Evolutionary conservation across 2,329 filamentous ascomycete species (phyloP), one percentile per base, ranked within the genome.

Genomic region (Diaporthe citriasiana): DNA sequence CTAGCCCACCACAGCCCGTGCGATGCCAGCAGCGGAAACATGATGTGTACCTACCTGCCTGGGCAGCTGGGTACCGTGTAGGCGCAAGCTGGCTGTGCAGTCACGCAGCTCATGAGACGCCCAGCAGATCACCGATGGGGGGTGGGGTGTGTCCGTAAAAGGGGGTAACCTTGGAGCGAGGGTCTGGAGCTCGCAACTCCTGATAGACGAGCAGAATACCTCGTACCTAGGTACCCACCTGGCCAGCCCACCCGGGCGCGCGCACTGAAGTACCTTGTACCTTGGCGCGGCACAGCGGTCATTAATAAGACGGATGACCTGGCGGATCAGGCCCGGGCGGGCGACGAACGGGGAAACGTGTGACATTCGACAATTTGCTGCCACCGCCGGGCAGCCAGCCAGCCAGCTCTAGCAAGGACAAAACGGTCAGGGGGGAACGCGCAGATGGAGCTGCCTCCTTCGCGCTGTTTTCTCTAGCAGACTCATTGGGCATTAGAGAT

Each of bases 111-210:
- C 63, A 68, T 68, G 63, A 68, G 63, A 68, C 63, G 63, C 63
- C 63, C 47, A 68, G 63, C 63, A 68, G 63, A 53, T 68, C 63
- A 68, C 15, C 47, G 27, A 60, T 27, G 70, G 59, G 40, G 59
- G 70, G 70, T 71, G 70, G 70, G 70, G 70, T 53, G 70, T 71
- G 56, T 71, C 70, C 56, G 70, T 71, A 71, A 71, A 63, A 71
- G 70, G 70, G 57, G 69, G 70, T 25, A 60, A 38, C 33, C 30
- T 38, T 68, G 63, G 63, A 53, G 63, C 63, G 63, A 68, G 63
- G 45, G 63, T 68, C 63, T 68, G 63, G 63, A 68, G 63, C 63
- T 53, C 47, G 63, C 45, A 68, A 68, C 63, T 68, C 63, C 63
- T 68, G 63, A 40, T 40, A 50, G 70, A 71, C 47, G n/a, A 33